phyloP scores from a whole-genome alignment of 371 early-diverging fungal genomes.

The Mortierella sp. region DNA sequence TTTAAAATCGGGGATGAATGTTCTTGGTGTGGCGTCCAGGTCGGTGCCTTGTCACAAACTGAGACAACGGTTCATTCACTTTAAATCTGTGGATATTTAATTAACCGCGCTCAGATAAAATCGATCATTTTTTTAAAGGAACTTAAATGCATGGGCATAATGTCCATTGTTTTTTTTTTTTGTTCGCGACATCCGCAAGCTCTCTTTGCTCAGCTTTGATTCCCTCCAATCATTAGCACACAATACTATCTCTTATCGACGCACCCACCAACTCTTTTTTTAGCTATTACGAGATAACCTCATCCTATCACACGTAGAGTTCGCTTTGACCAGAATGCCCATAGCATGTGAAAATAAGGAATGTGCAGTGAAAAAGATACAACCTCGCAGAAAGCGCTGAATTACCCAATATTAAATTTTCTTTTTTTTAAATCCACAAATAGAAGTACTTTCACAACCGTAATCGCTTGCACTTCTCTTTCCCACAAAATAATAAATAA shows the following conservation, averaged over 20 bases:
- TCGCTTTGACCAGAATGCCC: neutral
- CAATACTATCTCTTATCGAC: constrained; percentile 18
- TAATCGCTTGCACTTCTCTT: neutral
- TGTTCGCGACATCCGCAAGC: constrained; percentile 14
- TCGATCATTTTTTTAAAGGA: no score
- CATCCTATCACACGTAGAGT: constrained; percentile 1
- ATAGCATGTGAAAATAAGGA: constrained; percentile 11
- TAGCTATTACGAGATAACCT: neutral
- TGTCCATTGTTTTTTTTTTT: no score
- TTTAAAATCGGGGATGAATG: neutral
- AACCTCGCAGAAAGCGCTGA: no score
- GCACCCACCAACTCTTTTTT: constrained; percentile 33
- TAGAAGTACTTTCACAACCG: neutral
- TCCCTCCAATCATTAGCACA: neutral
- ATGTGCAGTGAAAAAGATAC: neutral
- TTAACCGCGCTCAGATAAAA: no score
- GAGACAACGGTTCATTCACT: no score
- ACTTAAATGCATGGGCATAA: no score
- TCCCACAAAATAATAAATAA: constrained; percentile 1
- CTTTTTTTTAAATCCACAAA: neutral
- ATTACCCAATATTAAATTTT: neutral
- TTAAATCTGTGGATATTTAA: no score
- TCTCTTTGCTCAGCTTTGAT: neutral
- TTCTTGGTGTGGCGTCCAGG: constrained; percentile 15
- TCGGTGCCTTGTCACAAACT: neutral